Conservation (phyloP, 805 yeast species). For the Candida orba region DNA sequence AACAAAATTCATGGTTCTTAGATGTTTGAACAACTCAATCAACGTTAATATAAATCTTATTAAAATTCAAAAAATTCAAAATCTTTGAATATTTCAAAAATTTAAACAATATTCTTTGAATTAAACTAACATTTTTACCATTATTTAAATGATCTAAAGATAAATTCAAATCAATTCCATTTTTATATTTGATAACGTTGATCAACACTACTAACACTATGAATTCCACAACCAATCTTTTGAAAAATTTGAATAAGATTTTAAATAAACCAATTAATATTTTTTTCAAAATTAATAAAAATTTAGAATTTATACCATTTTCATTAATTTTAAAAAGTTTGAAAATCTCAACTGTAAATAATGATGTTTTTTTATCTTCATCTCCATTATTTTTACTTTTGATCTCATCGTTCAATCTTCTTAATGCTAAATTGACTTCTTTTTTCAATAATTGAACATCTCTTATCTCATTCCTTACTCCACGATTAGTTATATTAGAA, state of each 20-base stretch:
- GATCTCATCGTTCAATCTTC: slow-evolving; percentile 21
- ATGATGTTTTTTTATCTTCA: slow-evolving; percentile 2
- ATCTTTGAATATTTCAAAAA: slow-evolving; percentile 12
- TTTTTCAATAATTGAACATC: slow-evolving; percentile 19
- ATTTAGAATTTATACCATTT: slow-evolving; percentile 3
- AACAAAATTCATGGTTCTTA: no score
- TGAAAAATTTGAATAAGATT: slow-evolving; percentile 8
- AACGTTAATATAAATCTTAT: slow-evolving; percentile 16
- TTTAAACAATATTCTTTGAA: slow-evolving; percentile 10
- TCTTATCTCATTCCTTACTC: slow-evolving; percentile 12
- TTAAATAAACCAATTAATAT: slow-evolving; percentile 7
- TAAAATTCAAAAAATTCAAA: slow-evolving; percentile 12
- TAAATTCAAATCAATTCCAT: slow-evolving; percentile 14
- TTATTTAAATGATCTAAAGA: slow-evolving; percentile 1
- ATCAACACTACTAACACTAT: slow-evolving; percentile 14
- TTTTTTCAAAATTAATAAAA: neutral
- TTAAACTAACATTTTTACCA: slow-evolving; percentile 2
- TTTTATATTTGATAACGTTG: slow-evolving; percentile 17
- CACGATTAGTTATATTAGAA: slow-evolving; percentile 1
- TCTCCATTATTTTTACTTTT: slow-evolving; percentile 7
- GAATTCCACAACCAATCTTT: slow-evolving; percentile 15
- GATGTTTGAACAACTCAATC: slow-evolving; percentile 2
- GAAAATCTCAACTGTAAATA: neutral
- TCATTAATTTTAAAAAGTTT: neutral
- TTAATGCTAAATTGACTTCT: slow-evolving; percentile 21